Conservation (phyloP, 1,284 basidiomycete genomes). For the Ganoderma leucocontextum region DNA sequence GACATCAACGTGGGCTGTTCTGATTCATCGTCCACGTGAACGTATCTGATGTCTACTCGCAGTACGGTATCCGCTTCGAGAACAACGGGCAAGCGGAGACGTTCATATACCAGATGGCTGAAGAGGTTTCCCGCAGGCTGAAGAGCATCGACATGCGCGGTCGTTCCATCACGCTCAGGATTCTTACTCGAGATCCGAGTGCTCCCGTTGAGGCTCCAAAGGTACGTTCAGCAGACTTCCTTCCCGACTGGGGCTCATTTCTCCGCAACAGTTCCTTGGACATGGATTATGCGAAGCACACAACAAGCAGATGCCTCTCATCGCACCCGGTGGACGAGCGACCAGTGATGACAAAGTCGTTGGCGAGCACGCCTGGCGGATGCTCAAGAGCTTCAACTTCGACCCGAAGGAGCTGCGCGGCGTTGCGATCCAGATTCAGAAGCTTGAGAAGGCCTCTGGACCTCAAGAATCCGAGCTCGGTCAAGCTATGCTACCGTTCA, state of each 20-base stretch:
- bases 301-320: constrained; percentile 76
- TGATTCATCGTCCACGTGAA: background rate
- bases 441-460: constrained; percentile 66
- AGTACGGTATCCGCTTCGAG: constrained; percentile 97
- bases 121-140: constrained; percentile 79
- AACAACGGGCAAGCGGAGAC: constrained; percentile 81
- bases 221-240: constrained; percentile 49
- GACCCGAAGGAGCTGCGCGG: constrained; percentile 92
- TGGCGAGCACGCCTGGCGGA: constrained; percentile 79
- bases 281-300: constrained; percentile 90
- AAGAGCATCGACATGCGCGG: constrained; percentile 75
- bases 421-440: constrained; percentile 92
- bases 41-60: background rate
- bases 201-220: constrained; percentile 95
- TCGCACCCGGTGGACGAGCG: constrained; percentile 66
- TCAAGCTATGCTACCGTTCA: constrained; percentile 66
- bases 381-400: constrained; percentile 79
- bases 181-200: constrained; percentile 88
- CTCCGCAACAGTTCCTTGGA: constrained; percentile 78
- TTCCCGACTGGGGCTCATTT: constrained; percentile 7
- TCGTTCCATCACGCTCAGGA: constrained; percentile 81
- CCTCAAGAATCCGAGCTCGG: constrained; percentile 45
- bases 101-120: constrained; percentile 80
- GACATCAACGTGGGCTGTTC: constrained; percentile 83
- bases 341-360: constrained; percentile 81